phyloP scores from a whole-genome alignment of 108 stramenopile genomes.

The Aurantiochytrium sp. region DNA sequence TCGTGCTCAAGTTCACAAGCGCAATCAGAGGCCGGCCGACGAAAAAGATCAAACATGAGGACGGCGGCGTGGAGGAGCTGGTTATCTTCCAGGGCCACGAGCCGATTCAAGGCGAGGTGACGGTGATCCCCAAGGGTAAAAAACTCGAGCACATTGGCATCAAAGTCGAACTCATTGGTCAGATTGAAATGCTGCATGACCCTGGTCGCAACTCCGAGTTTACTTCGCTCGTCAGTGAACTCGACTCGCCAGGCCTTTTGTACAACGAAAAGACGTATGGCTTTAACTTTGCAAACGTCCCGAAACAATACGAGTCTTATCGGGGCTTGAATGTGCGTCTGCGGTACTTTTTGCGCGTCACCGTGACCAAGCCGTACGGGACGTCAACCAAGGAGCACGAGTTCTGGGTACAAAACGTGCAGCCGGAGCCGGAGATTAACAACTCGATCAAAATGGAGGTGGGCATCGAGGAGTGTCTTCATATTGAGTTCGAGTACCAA shows the following conservation, averaged over 20 bases:
- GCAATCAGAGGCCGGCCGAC: background rate
- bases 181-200: constrained; percentile 78
- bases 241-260: constrained; percentile 77
- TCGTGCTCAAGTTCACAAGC: background rate
- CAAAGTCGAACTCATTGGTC: constrained; percentile 88
- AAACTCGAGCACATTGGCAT: constrained; percentile 93
- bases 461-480: constrained; percentile 98
- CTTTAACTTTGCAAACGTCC: constrained; percentile 70
- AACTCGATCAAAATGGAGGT: constrained; percentile 94
- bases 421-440: constrained; percentile 61
- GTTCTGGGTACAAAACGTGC: constrained; percentile 71
- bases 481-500: constrained; percentile 99
- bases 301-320: constrained; percentile 74
- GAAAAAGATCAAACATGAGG: background rate
- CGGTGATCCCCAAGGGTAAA: constrained; percentile 80
- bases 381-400: constrained; percentile 73
- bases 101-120: constrained; percentile 72
- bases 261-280: constrained; percentile 65
- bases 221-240: constrained; percentile 81
- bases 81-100: constrained; percentile 26
- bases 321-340: constrained; percentile 86
- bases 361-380: constrained; percentile 73
- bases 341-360: constrained; percentile 86
- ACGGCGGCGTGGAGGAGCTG: background rate
- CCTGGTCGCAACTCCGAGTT: constrained; percentile 72